These are phyloP conservation scores for Cladophialophora immunda DNA, from an alignment of 2,329 filamentous ascomycete species.

Conservation along the genomic window DNA sequence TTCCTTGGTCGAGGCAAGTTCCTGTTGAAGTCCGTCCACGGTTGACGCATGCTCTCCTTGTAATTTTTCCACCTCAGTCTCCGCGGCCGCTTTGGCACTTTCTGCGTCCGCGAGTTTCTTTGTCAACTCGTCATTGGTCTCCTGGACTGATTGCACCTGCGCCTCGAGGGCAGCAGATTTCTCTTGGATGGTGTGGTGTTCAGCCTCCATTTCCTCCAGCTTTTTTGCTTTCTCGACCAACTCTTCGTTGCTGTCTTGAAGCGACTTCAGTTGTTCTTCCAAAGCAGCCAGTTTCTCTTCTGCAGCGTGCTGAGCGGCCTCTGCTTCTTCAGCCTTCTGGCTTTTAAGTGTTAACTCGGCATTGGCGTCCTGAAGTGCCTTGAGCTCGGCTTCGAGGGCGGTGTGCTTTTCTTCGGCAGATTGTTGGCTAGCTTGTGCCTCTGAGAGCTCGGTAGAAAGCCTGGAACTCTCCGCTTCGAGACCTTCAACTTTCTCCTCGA, in stretches of 20 bases:
- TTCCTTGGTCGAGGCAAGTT: conserved; percentile 23
- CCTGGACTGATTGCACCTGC: conserved; percentile 17
- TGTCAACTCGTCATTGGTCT: conserved; percentile 15
- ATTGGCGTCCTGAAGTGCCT: neutral
- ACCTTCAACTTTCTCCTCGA: conserved; percentile 19
- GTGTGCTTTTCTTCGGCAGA: conserved; percentile 2
- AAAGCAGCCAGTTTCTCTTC: conserved; percentile 12
- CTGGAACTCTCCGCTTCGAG: conserved; percentile 26
- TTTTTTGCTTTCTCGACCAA: conserved; percentile 17
- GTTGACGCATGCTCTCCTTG: conserved; percentile 20
- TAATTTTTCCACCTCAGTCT: conserved; percentile 17
- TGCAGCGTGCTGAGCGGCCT: conserved; percentile 7
- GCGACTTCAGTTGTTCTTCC: conserved; percentile 15
- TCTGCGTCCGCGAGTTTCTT: conserved; percentile 21
- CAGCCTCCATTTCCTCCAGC: conserved; percentile 19
- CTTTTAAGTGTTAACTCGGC: neutral
- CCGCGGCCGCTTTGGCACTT: conserved; percentile 14
- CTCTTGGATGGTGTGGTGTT: neutral
- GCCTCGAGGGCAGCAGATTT: conserved; percentile 5
- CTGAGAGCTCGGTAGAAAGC: conserved; percentile 18
- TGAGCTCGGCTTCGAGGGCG: conserved; percentile 8
- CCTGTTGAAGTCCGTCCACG: conserved; percentile 17
- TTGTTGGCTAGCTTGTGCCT: conserved; percentile 3
- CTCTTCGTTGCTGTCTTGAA: conserved; percentile 21
- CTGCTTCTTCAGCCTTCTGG: conserved; percentile 19